Percentiles rank a stretch among this genome's conserved stretches.
Conservation (phyloP, 371 early-diverging fungal species). For the Mortierella sp. region DNA sequence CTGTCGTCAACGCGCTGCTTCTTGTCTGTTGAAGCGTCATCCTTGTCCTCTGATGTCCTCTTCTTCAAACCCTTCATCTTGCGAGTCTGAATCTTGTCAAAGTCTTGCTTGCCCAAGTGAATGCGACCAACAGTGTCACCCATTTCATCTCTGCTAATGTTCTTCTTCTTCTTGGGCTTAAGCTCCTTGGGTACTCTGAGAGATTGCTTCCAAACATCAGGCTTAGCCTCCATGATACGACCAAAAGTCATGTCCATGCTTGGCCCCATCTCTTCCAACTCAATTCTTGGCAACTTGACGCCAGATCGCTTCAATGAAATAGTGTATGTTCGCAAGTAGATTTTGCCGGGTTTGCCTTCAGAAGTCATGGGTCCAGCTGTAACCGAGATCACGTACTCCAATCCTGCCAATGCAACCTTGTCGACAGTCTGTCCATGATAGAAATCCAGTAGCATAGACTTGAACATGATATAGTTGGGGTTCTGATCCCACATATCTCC, state of each 20-base stretch:
- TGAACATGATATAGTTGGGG: constrained; percentile 76
- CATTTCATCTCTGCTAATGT: constrained; percentile 86
- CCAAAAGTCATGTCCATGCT: constrained; percentile 85
- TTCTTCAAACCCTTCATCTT: constrained; percentile 98
- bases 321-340: constrained; percentile 86
- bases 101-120: constrained; percentile 93
- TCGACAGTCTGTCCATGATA: constrained; percentile 86
- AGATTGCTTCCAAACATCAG: constrained; percentile 88
- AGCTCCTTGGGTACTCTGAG: constrained; percentile 87
- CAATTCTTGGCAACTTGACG: constrained; percentile 87
- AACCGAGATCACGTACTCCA: constrained; percentile 90
- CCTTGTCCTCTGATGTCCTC: constrained; percentile 62
- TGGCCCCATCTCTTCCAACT: constrained; percentile 96
- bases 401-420: constrained; percentile 85
- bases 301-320: constrained; percentile 90
- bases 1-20: constrained; percentile 64
- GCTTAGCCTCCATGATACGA: constrained; percentile 78
- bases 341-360: constrained; percentile 65
- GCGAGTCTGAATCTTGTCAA: constrained; percentile 93
- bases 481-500: constrained; percentile 89
- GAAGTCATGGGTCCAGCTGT: constrained; percentile 77
- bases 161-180: constrained; percentile 94
- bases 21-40: constrained; percentile 58
- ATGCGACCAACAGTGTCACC: constrained; percentile 94
- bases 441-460: constrained; percentile 91